Evolutionary conservation across 202 grass and related monocot genomes (phyloP).

Genomic region (Panicum virgatum): DNA sequence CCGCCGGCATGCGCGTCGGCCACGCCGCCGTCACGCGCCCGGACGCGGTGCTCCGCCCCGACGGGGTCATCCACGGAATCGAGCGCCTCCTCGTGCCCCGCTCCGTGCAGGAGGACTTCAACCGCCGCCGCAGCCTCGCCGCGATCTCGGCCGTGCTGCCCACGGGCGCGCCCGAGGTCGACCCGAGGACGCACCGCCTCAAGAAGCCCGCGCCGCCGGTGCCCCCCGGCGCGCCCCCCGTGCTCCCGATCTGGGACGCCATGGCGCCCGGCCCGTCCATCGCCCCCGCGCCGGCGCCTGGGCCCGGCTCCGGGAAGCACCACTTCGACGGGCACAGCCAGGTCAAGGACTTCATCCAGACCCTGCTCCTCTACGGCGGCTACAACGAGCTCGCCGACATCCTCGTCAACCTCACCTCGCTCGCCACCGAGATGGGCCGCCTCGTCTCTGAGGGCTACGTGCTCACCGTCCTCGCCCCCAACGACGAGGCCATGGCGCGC

Average conservation of each 20-base stretch:
- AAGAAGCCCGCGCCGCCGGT: conserved; percentile 76
- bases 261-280: conserved; percentile 70
- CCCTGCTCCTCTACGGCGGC: conserved; percentile 73
- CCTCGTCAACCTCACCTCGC: conserved; percentile 85
- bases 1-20: conserved; percentile 3
- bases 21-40: conserved; percentile 58
- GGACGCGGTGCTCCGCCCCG: conserved; percentile 56
- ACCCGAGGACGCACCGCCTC: conserved; percentile 77
- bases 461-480: conserved; percentile 80
- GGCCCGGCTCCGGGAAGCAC: conserved; percentile 49
- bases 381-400: conserved; percentile 95
- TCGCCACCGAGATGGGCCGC: conserved; percentile 87
- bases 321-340: conserved; percentile 72
- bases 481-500: conserved; percentile 85
- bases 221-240: conserved; percentile 51
- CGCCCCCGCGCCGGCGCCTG: conserved; percentile 53
- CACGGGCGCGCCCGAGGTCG: conserved; percentile 70
- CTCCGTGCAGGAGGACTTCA: conserved; percentile 87
- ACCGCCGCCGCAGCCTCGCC: conserved; percentile 70
- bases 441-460: conserved; percentile 91
- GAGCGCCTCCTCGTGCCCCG: conserved; percentile 72
- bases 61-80: conserved; percentile 87
- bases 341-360: conserved; percentile 94
- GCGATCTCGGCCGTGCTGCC: conserved; percentile 75
- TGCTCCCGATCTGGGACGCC: conserved; percentile 74